Percentiles rank a stretch among this genome's conserved stretches.
These are phyloP conservation scores for Globisporangium cystogenes DNA, from an alignment of 352 stramenopile species.

Conservation along the genomic window DNA sequence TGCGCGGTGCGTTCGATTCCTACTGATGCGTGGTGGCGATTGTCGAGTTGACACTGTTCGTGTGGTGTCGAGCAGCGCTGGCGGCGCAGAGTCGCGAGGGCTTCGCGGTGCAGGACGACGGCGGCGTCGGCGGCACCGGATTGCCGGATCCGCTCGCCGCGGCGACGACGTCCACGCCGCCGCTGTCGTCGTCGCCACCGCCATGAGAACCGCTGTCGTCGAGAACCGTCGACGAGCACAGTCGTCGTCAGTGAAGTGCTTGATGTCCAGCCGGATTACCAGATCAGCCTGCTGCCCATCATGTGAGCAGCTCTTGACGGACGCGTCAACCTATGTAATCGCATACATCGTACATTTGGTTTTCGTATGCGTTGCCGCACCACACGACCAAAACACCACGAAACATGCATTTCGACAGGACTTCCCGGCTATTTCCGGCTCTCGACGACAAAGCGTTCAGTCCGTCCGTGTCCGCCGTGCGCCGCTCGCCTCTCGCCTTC, in stretches of 20 bases:
- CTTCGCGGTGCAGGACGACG: conserved; percentile 14
- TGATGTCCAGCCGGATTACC: neutral
- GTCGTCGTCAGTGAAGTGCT: too few relatives aligned
- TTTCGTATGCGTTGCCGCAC: too few relatives aligned
- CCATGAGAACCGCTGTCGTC: neutral
- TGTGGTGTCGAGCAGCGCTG: conserved; percentile 29
- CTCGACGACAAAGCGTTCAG: neutral
- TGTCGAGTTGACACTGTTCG: neutral
- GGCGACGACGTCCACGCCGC: neutral
- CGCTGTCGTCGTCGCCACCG: neutral
- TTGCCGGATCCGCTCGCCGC: conserved; percentile 4
- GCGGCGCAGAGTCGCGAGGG: conserved; percentile 56
- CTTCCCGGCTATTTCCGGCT: conserved; percentile 3
- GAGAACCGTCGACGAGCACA: neutral
- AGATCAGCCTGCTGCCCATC: neutral
- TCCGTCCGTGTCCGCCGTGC: neutral
- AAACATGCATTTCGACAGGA: neutral
- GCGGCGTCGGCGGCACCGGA: too few relatives aligned
- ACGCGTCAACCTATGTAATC: neutral
- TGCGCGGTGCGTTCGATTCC: conserved; percentile 29
- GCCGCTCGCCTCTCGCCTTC: conserved; percentile 5
- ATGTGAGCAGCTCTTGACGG: neutral
- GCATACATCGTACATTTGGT: neutral
- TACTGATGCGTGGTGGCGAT: neutral
- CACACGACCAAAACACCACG: neutral